Percentiles rank a stretch among this genome's conserved stretches.
These are phyloP conservation scores for Picochlorum sp. DNA, from an alignment of 139 green algal species.

Conservation along the genomic window DNA sequence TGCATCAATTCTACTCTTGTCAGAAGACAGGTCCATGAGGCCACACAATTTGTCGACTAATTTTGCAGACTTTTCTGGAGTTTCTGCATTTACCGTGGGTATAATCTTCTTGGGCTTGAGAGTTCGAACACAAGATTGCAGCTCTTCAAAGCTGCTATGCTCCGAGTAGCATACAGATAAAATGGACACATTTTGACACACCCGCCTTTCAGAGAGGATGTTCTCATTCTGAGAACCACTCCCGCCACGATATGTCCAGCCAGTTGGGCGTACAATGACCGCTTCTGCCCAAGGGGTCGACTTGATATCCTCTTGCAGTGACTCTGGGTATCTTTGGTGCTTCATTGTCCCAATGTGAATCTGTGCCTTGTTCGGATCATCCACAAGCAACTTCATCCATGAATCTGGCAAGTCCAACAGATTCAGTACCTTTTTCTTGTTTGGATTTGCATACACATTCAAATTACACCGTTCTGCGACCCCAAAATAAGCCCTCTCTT, in stretches of 20 bases:
- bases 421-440: constrained; percentile 55
- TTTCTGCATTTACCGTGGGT: constrained; percentile 58
- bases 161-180: constrained; percentile 77
- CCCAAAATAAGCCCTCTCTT: constrained; percentile 85
- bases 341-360: neutral
- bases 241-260: neutral
- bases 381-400: neutral
- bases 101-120: constrained; percentile 45
- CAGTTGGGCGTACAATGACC: neutral
- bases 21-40: constrained; percentile 58
- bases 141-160: constrained; percentile 62
- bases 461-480: constrained; percentile 49
- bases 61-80: constrained; percentile 30
- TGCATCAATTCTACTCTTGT: constrained; percentile 37
- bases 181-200: constrained; percentile 41
- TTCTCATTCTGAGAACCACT: neutral
- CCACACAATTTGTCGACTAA: constrained; percentile 22
- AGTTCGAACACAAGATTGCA: constrained; percentile 60
- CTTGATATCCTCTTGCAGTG: neutral
- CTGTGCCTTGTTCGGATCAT: neutral
- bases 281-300: neutral
- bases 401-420: constrained; percentile 44
- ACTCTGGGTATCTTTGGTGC: neutral
- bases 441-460: constrained; percentile 64
- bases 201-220: neutral